Conservation (phyloP, 768 basidiomycete species). For the Tylopilus sp. region DNA sequence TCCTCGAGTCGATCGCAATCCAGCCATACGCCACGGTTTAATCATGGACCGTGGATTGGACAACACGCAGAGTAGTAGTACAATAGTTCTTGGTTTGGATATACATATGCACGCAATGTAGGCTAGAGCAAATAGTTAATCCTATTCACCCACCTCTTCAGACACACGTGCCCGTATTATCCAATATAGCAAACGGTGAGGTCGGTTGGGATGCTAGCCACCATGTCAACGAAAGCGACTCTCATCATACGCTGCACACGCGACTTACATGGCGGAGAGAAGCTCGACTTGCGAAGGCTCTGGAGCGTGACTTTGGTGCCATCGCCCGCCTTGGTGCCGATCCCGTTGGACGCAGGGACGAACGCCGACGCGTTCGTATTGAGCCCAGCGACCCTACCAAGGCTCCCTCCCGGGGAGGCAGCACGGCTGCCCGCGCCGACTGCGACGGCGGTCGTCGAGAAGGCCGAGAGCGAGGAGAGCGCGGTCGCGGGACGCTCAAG, state of each 20-base stretch:
- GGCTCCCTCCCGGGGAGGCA: background rate
- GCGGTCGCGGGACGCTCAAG: constrained; percentile 15
- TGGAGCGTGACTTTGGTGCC: constrained; percentile 15
- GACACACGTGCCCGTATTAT: constrained; percentile 17
- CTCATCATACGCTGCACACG: background rate
- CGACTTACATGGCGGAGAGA: constrained; percentile 26
- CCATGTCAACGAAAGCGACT: background rate
- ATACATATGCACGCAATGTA: background rate
- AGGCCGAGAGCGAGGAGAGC: constrained; percentile 7
- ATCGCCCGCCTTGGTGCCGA: constrained; percentile 23
- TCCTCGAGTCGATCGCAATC: background rate
- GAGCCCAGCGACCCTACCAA: constrained; percentile 3
- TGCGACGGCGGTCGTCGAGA: background rate
- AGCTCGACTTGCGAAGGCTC: constrained; percentile 13
- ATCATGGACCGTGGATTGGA: background rate
- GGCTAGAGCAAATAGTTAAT: background rate
- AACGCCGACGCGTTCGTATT: constrained; percentile 27
- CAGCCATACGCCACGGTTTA: background rate
- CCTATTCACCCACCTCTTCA: background rate
- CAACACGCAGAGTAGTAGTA: background rate
- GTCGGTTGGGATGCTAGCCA: constrained; percentile 21
- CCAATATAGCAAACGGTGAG: constrained; percentile 26
- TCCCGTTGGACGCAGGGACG: constrained; percentile 13
- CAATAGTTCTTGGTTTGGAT: background rate
- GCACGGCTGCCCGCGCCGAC: background rate